Evolutionary conservation across 306 rosid genomes (phyloP), one percentile per base, ranked within the genome.

Genomic region (Luffa acutangula): DNA sequence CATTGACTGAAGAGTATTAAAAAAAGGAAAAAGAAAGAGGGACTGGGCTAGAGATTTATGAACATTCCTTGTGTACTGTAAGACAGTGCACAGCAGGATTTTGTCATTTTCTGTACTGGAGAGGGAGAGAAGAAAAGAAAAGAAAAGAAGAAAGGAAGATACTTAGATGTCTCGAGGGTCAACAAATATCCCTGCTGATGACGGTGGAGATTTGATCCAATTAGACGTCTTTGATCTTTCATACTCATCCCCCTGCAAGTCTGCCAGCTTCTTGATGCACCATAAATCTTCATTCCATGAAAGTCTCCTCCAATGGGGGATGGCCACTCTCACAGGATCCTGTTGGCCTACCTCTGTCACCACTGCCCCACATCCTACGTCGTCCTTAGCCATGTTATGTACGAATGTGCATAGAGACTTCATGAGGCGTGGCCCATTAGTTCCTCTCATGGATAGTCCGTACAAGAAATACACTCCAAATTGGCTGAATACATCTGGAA

Each of bases 301-400:
- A 71, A 95, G 77, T 39, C 88, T 91, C 36, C 66, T 88, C 98
- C 97, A 95, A 83, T 91, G 98, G 63, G 97, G 98, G 58, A 95
- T 87, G 4, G 83, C 91, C 17, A 71, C 88, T 78, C 88, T 84
- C 51, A 91, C 91, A 11, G 97, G 98, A 88, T 92, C 97, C 85
- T 90, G 78, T 73, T 83, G 92, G 79, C 93, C 87, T 80, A 95
- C 82, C 85, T 95, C 97, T 42, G 97, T 85, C 46, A 91, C 97
- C 72, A 95, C 83, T 13, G 91, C 96, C 87, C 91, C 96, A 82
- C 97, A 92, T 20, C 86, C 97, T 37, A 43, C 87, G 42, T 90
- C 96, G 51, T 94, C 89, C 79, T 82, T 87, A 1, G 90, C 98
- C 96, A 91, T 84, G 78, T 92, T 95, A 67, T 95, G 93, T 14